Conservation (phyloP, 208 protist species). For the Leptomonas seymouri region DNA sequence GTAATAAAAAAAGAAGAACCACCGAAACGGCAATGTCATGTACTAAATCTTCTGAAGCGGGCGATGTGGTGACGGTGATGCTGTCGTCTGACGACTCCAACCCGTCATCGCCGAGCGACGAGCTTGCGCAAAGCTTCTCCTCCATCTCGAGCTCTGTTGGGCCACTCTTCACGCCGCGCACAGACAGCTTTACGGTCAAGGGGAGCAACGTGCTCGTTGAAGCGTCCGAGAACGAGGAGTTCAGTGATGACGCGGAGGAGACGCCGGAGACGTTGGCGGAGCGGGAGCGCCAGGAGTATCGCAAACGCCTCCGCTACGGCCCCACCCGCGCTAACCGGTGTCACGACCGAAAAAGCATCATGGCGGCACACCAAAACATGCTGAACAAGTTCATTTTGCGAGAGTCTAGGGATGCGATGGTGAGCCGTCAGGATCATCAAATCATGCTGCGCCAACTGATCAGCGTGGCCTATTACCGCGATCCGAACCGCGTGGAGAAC, state of each 20-base stretch:
- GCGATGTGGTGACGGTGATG: constrained; percentile 19
- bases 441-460: constrained; percentile 87
- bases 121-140: constrained; percentile 32
- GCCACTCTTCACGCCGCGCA: constrained; percentile 29
- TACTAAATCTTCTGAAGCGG: constrained; percentile 17
- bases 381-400: constrained; percentile 81
- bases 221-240: constrained; percentile 32
- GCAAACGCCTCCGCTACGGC: constrained; percentile 36
- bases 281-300: constrained; percentile 22
- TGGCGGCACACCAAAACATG: constrained; percentile 57
- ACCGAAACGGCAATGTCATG: constrained; percentile 8
- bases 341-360: constrained; percentile 58
- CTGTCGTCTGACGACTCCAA: constrained; percentile 34
- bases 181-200: constrained; percentile 17
- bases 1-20: not conserved
- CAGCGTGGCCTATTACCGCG: constrained; percentile 63
- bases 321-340: constrained; percentile 49
- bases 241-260: constrained; percentile 25
- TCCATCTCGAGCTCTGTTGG: constrained; percentile 49
- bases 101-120: constrained; percentile 29
- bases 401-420: constrained; percentile 42
- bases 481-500: constrained; percentile 59
- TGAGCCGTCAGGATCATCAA: constrained; percentile 81
- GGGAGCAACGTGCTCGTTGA: constrained; percentile 23
- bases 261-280: constrained; percentile 20